Percentiles rank a stretch among this genome's conserved stretches.
Evolutionary conservation across 805 yeast genomes (phyloP).

Genomic region (Isabelozyma heimii): DNA sequence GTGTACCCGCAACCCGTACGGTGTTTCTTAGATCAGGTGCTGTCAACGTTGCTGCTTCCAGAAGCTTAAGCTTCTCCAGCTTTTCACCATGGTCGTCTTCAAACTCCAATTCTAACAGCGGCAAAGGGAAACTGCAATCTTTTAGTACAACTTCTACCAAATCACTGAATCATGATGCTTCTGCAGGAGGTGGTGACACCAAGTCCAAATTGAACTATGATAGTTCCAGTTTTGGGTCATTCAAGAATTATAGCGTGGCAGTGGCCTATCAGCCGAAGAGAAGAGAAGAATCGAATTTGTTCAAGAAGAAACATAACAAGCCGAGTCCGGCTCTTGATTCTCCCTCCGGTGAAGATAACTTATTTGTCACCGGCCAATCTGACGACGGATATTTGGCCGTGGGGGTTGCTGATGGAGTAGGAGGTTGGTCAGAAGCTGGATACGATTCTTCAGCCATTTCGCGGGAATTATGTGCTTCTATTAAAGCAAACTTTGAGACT

Average conservation of each 20-base stretch:
- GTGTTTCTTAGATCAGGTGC: background rate
- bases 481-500: conserved; percentile 39
- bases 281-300: conserved; percentile 49
- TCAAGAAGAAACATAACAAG: conserved; percentile 25
- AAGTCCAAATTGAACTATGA: conserved; percentile 10
- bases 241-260: conserved; percentile 50
- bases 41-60: background rate
- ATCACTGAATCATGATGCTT: background rate
- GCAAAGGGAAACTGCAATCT: background rate
- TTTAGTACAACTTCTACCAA: conserved; percentile 1
- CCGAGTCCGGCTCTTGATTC: conserved; percentile 41
- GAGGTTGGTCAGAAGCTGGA: conserved; percentile 95
- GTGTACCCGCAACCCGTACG: conserved; percentile 7
- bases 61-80: conserved; percentile 5
- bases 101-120: conserved; percentile 8
- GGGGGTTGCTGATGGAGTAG: conserved; percentile 97
- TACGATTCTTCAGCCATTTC: conserved; percentile 86
- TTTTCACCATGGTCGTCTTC: conserved; percentile 11
- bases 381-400: conserved; percentile 46
- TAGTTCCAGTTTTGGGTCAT: conserved; percentile 10
- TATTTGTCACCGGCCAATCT: conserved; percentile 46
- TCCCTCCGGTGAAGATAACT: conserved; percentile 78
- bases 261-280: conserved; percentile 77
- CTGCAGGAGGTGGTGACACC: background rate
- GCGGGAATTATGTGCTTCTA: conserved; percentile 65